Conservation (phyloP, 805 yeast genomes). For the Pichia californica region DNA sequence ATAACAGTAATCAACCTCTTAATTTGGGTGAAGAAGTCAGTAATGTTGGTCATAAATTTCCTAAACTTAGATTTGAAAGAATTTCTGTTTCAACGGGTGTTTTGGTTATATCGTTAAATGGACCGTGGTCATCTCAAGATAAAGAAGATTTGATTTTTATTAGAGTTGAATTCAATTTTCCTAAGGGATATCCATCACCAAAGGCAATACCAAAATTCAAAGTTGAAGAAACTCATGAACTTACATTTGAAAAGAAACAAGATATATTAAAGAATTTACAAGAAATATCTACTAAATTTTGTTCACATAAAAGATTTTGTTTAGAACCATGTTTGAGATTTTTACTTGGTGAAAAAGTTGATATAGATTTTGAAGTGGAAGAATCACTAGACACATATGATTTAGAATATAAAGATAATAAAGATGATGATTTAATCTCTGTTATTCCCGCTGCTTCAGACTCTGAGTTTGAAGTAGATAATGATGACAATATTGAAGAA, state of each 20-base stretch:
- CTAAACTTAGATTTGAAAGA: slow-evolving; percentile 77
- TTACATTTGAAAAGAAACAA: slow-evolving; percentile 41
- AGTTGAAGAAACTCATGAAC: slow-evolving; percentile 75
- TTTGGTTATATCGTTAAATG: slow-evolving; percentile 68
- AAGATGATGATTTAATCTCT: neutral
- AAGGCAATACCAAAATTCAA: slow-evolving; percentile 44
- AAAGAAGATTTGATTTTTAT: slow-evolving; percentile 53
- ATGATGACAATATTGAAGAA: slow-evolving; percentile 26
- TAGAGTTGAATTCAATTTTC: slow-evolving; percentile 64
- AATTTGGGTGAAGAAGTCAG: slow-evolving; percentile 91
- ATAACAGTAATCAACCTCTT: slow-evolving; percentile 34
- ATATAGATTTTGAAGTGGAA: slow-evolving; percentile 32
- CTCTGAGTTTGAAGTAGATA: slow-evolving; percentile 30
- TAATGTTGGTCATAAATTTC: slow-evolving; percentile 80
- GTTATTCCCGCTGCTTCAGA: slow-evolving; percentile 1
- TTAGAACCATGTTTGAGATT: slow-evolving; percentile 74
- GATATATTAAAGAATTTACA: slow-evolving; percentile 47
- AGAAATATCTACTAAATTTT: slow-evolving; percentile 50
- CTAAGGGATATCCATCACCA: slow-evolving; percentile 61
- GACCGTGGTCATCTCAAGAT: slow-evolving; percentile 56
- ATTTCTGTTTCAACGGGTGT: slow-evolving; percentile 85
- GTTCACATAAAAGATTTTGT: slow-evolving; percentile 57
- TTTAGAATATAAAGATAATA: neutral
- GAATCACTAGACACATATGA: slow-evolving; percentile 7
- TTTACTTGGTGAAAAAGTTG: slow-evolving; percentile 75